Evolutionary conservation across 345 rosid species (phyloP), one percentile per base, ranked within the genome.

Genomic region (Sisymbrium altissimum): DNA sequence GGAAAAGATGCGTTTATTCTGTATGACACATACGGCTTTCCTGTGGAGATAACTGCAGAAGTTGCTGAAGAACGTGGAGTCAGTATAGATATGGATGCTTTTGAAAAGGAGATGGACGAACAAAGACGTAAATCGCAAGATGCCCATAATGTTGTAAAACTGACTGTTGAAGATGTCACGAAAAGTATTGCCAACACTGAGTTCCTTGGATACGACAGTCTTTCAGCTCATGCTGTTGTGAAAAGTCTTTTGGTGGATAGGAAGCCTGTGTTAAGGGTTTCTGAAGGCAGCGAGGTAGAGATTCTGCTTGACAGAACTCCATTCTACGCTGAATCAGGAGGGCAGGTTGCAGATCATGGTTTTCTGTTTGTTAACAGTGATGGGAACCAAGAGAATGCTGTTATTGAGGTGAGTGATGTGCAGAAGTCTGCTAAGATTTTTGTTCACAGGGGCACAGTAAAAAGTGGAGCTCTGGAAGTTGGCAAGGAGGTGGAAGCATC

Each of bases 301-400:
- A 83, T 91, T 68, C 83, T 94, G 77, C 86, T 89, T 45, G 84
- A 88, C 75, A 88, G 84, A 80, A 91, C 98, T 35, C 97, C 98
- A 18, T 94, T 94, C 78, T 91, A 91, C 66, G 97, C 98, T 62
- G 97, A 94, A 79, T 89, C 98, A 18, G 97, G 98, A 70, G 98
- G 96, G 70, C 98, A 94, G 75, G 87, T 94, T 65, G 98, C 87
- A 19, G 98, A 91, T 80, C 84, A 84, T 53, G 98, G 97, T 46
- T 78, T 84, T 74, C 75, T 91, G 17, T 89, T 81, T 81, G 81
- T 88, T 71, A 80, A 74, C 52, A 79, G 71, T 68, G 85, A 78
- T 81, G 84, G 64, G 54, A 77, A 68, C 59, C 83, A 81, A 84
- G 70, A 69, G 30, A 81, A 53, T 35, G 89, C 88, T 78, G 83